Base-by-base conservation (phyloP, 306 rosid species). In the Pyrus communis region DNA sequence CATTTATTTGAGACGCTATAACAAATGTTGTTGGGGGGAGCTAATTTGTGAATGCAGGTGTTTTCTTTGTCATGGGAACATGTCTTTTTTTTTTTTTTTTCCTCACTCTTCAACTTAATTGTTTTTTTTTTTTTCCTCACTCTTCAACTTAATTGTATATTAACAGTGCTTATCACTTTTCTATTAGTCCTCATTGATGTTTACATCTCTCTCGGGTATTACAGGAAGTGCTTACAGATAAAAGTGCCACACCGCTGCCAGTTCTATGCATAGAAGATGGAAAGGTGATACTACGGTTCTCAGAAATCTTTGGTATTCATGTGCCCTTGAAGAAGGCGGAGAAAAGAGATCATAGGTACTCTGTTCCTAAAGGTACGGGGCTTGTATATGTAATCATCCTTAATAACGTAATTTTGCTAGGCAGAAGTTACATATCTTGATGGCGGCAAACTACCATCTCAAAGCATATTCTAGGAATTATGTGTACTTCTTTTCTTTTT, bases 181-280 rank as follows among this genome's bases (percentile, higher is more conserved):
- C 43, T 28, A 19, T 40, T 40, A 68, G 19, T 64, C 19, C 55
- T 52, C 45, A 52, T 40, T 75, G 66, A 54, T 58, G 75, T 63
- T 71, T 70, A 19, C 67, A 68, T 80, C 43, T 75, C 33, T 74
- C 63, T 69, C 54, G 51, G 54, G 12, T 27, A 28, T 28, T 60
- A 55, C 75, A 86, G 81, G 89, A 88, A 68, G 84, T 61, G 78
- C 70, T 70, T 52, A 49, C 65, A 22, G 86, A 84, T 23, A 73
- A 67, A 74, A 82, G 67, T 63, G 70, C 88, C 62, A 65, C 89
- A 9, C 89, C 95, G 2, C 81, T 94, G 79, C 98, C 98, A 14
- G 87, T 94, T 83, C 85, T 94, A 81, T 94, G 88, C 83, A 82
- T 90, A 62, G 98, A 94, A 82, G 92, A 92, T 85, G 98, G 97